Base-by-base conservation (phyloP, 2,329 filamentous ascomycete genomes). In the Fonsecaea monophora region DNA sequence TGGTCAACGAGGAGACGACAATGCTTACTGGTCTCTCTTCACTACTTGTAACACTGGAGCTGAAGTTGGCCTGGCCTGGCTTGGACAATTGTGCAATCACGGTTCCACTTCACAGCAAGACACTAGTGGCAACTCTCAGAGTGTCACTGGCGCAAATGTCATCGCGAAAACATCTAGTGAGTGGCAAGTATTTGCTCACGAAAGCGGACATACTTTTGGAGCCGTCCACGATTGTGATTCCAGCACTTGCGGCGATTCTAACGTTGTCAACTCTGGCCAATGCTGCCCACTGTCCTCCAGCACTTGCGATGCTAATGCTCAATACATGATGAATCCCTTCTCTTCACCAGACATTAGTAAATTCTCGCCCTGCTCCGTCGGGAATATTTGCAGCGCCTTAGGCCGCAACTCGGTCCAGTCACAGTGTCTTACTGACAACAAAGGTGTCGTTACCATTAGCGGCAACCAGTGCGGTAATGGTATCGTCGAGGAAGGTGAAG, bases 101-200 rank as follows among this genome's bases (percentile, higher is more conserved):
- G 86, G 85, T 34, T 83, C 90, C 2, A 83, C 85, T 56, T 81
- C 82, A 4, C 84, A 87, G 21, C 80, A 84, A 50, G 80, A 75
- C 12, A 78, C 79, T 32, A 82, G 82, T 34, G 81, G 82, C 2
- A 77, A 77, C 38, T 80, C 79, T 68, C 91, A 95, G 78, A 92
- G 89, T 0, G 90, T 96, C 35, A 89, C 91, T 21, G 91, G 92
- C 37, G 89, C 94, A 68, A 98, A 97, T 75, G 92, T 99, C 0
- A 92, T 99, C 25, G 89, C 95, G 32, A 88, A 88, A 70, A 96
- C 92, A 0, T 84, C 86, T 25, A 90, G 88, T 2, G 94, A 97
- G 76, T 98, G 94, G 94, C 93, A 97, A 77, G 91, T 98, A 66
- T 92, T 98, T 78, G 94, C 94, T 35, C 94, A 98, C 77, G 94